A percentile compares a stretch with the other conserved stretches of the same genome.
Conservation (phyloP, 2,329 filamentous ascomycete genomes). For the Dothidotthia symphoricarpi region DNA sequence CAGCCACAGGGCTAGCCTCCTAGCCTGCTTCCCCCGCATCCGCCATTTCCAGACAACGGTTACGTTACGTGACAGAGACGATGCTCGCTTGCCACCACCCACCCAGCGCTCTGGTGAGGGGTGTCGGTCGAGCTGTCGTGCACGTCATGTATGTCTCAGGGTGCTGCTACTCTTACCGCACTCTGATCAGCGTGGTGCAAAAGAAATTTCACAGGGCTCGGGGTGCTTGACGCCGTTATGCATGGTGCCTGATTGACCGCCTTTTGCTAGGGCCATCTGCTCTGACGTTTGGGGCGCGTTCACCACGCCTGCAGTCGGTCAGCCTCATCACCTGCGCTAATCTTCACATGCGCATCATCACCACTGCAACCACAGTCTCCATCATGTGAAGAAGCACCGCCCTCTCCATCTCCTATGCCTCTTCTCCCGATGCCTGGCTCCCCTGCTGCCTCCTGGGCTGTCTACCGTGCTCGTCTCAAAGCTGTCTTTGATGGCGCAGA, state of each 20-base stretch:
- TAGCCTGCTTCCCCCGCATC: too few species aligned
- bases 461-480: conserved; percentile 65
- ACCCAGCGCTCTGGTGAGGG: too few species aligned
- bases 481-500: conserved; percentile 66
- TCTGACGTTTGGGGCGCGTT: conserved; percentile 6
- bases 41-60: too few species aligned
- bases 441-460: conserved; percentile 67
- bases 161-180: conserved; percentile 5
- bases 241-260: conserved; percentile 4
- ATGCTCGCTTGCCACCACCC: too few species aligned
- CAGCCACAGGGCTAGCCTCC: conserved; percentile 9
- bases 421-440: conserved; percentile 57
- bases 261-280: neutral
- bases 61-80: too few species aligned
- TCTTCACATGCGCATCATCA: conserved; percentile 1
- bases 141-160: conserved; percentile 1
- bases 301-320: too few species aligned
- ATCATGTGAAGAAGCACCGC: too few species aligned
- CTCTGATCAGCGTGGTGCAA: neutral
- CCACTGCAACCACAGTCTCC: conserved; percentile 2
- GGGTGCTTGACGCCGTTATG: conserved; percentile 3
- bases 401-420: conserved; percentile 24
- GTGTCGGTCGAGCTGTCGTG: conserved; percentile 2
- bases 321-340: too few species aligned
- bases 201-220: conserved; percentile 6